Base-by-base conservation (phyloP, 2,329 filamentous ascomycete genomes). In the Colletotrichum tanaceti region DNA sequence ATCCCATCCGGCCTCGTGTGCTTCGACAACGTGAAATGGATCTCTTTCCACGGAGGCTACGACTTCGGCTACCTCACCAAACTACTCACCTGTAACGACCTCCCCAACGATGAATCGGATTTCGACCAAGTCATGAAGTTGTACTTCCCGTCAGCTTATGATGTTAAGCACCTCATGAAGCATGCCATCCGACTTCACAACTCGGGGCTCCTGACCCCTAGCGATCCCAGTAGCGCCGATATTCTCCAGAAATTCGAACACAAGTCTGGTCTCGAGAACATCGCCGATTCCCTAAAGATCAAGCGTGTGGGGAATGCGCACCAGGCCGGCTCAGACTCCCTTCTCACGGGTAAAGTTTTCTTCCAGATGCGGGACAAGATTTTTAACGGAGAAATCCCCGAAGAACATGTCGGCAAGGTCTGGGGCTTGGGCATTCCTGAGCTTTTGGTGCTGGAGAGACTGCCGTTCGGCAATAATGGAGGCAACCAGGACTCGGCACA, bases 51-150 rank as follows among this genome's bases (percentile, higher is more conserved):
- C 79, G 96, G 93, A 35, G 96, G 95, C 70, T 99, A 99, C 80
- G 96, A 99, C 82, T 98, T 99, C 80, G 96, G 94, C 57, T 98
- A 98, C 76, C 85, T 99, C 54, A 94, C 97, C 76, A 99, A 99
- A 82, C 90, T 98, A 66, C 90, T 99, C 78, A 91, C 93, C 65
- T 92, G 92, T 80, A 87, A 90, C 72, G 89, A 91, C 52, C 85
- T 99, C 9, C 96, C 96, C 0, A 92, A 94, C 73, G 93, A 97
- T 73, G 96, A 98, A 78, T 87, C 90, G 58, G 91, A 96, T 71
- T 99, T 98, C 78, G 92, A 97, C 77, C 88, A 91, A 75, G 88
- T 95, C 55, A 93, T 98, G 80, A 93, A 93, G 77, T 91, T 93
- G 54, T 98, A 95, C 84, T 99, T 99, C 79, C 96, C 96, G 0